Base-by-base conservation (phyloP, 2,329 filamentous ascomycete species). In the Scytalidium sp. region DNA sequence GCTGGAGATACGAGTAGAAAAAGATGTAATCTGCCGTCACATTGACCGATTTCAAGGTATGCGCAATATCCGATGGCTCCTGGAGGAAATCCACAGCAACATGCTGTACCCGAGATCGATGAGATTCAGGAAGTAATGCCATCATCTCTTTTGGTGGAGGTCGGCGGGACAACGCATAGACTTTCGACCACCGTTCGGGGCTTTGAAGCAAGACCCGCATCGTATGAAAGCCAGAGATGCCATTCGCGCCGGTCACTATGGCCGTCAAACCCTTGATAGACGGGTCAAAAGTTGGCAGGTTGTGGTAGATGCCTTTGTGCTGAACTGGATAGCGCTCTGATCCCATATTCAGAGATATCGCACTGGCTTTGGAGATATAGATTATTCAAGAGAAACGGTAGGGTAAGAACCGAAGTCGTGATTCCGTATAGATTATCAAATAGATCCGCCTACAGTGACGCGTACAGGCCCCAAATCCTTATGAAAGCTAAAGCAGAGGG, bases 241-340 rank as follows among this genome's bases (percentile, higher is more conserved):
- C 53, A 40, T 43, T 56, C 3, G 56, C 53, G 19, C 45, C 45
- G 13, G 41, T 40, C 3, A 55, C 43, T 17, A 52, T 46, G 1
- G 50, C 51, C 15, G 25, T 43, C 13, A 49, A 36, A 2, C 43
- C 27, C 19, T 42, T 27, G 21, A 40, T n/a, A 11, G n/a, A 15
- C 20, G 29, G 17, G 52, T 41, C 27, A 22, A 45, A 53, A 13
- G 29, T 41, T 5, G 50, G 50, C n/a, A 53, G 46, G 13, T 46
- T 50, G 45, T 62, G 17, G 58, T 60, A 45, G 53, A 64, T 53
- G 4, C 48, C 50, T 13, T 27, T 7, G 9, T 15, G 13, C 25
- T 27, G 25, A 27, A 27, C 25, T n/a, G n/a, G n/a, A n/a, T n/a
- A n/a, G n/a, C n/a, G n/a, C n/a, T n/a, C n/a, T n/a, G n/a, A n/a